These are phyloP conservation scores for Basipetospora chlamydospora DNA, from an alignment of 2,329 filamentous ascomycete species.

Conservation along the genomic window DNA sequence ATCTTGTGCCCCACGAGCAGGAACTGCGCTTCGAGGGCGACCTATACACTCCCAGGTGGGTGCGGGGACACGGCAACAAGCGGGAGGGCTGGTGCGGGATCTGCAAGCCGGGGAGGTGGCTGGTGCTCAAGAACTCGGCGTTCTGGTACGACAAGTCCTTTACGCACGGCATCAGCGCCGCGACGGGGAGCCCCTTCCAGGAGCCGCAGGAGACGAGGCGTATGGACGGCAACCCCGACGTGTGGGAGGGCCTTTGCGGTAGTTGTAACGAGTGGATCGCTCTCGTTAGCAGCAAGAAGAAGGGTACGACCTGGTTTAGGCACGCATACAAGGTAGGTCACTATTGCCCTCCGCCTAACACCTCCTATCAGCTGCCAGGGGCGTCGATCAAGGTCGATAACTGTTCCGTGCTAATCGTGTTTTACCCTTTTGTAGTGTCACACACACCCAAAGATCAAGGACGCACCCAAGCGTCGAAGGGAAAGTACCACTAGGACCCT, in stretches of 20 bases:
- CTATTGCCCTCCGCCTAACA: too few species aligned
- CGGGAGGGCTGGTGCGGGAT: constrained; percentile 83
- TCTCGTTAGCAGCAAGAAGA: constrained; percentile 74
- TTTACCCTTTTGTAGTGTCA: constrained; percentile 39
- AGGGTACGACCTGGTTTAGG: constrained; percentile 83
- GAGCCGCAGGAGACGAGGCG: constrained; percentile 60
- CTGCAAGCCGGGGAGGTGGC: constrained; percentile 74
- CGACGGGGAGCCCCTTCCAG: constrained; percentile 65
- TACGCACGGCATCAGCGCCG: constrained; percentile 72
- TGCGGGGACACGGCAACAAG: constrained; percentile 74
- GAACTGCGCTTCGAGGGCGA: constrained; percentile 67
- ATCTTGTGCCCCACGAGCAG: constrained; percentile 64
- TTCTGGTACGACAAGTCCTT: constrained; percentile 93
- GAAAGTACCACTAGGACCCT: constrained; percentile 37
- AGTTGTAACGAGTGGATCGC: constrained; percentile 72
- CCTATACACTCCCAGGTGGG: constrained; percentile 71
- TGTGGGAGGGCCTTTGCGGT: constrained; percentile 68
- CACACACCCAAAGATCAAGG: constrained; percentile 57
- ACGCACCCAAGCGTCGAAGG: constrained; percentile 51
- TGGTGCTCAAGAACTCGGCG: constrained; percentile 78
- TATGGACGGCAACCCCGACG: constrained; percentile 67
- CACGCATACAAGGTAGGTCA: constrained; percentile 74
- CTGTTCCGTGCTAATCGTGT: constrained; percentile 10
- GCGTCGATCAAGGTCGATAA: not conserved
- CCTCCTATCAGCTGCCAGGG: not conserved